These are phyloP conservation scores for Rhodosporidiobolus sp. DNA, from an alignment of 768 basidiomycete species.

Conservation along the genomic window DNA sequence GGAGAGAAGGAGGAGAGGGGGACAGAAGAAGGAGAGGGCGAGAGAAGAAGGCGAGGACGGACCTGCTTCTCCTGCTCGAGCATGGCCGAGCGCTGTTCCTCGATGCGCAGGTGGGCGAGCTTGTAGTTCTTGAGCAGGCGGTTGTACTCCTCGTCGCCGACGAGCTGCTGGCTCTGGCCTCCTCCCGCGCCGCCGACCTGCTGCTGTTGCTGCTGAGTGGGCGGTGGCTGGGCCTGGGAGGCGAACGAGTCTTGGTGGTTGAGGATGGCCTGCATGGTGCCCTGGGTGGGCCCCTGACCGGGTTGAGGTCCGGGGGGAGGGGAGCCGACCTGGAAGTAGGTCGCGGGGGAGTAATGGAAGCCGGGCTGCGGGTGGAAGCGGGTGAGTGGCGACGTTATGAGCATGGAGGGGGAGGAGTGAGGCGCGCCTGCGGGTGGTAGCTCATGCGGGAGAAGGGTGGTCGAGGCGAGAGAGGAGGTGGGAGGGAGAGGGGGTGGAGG, in stretches of 20 bases:
- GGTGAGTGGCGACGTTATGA: background rate
- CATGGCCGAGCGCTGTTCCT: slow-evolving; percentile 28
- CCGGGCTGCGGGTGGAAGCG: background rate
- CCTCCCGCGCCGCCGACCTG: background rate
- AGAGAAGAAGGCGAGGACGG: background rate
- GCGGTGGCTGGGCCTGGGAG: background rate
- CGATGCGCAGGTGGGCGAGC: slow-evolving; percentile 36
- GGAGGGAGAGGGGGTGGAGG: background rate
- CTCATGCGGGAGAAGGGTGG: slow-evolving; percentile 5
- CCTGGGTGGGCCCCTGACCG: background rate
- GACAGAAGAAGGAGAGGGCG: background rate
- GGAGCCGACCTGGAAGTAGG: background rate
- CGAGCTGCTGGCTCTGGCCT: background rate
- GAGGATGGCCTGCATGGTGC: slow-evolving; percentile 6
- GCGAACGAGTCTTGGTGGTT: slow-evolving; percentile 25
- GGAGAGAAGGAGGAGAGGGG: too few species aligned
- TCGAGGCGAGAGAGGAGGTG: background rate
- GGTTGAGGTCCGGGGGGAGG: too few species aligned
- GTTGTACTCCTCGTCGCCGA: slow-evolving; percentile 40
- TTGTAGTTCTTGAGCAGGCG: slow-evolving; percentile 41
- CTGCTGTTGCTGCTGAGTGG: slow-evolving; percentile 6
- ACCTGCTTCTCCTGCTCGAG: slow-evolving; percentile 40
- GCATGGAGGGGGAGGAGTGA: background rate
- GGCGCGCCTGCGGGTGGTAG: slow-evolving; percentile 18
- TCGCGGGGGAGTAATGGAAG: slow-evolving; percentile 11